Evolutionary conservation across 305 asterid genomes (phyloP), one percentile per base, ranked within the genome.

Genomic region (Fraxinus paxiana): DNA sequence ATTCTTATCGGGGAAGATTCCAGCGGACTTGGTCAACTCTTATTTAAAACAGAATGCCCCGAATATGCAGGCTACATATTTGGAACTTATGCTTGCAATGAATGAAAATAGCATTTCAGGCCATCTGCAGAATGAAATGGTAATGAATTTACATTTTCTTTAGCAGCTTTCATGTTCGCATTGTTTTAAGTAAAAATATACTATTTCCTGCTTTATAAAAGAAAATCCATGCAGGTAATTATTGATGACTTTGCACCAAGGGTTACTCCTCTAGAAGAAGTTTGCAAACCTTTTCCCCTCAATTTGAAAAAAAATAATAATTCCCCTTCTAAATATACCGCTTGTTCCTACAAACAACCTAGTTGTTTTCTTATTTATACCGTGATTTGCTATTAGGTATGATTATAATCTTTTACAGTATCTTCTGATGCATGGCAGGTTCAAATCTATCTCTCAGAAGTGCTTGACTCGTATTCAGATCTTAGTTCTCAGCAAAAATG

Each of bases 101-200:
- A 92, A 94, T 74, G 98, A 93, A 86, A 91, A 85, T 77, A 87
- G 93, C 87, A 90, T 93, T 85, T 87, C 99, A 0, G 97, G 94
- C 82, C 89, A 92, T 88, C 98, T 96, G 85, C 98, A 94, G 92
- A 94, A 91, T 87, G 99, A 96, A 94, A 96, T 94, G 99, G 98
- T 96, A 90, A 86, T 86, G 78, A 70, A 83, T 38, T 85, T 51
- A 17, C 73, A 65, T 75, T 71, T 77, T 77, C 69, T 84, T 74
- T 80, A 34, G 70, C 75, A 82, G 73, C 35, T 65, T 72, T 73
- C 26, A 24, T 76, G 43, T 35, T 61, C 82, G 22, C 30, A 72
- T 79, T 79, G 74, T 75, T 78, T 61, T 20, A 41, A 34, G 37
- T n/a, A 67, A 65, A 76, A 51, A 71, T 54, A 22, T 67, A 9